Conservation (phyloP, 1,284 basidiomycete genomes). For the Rhodotorula sp. region DNA sequence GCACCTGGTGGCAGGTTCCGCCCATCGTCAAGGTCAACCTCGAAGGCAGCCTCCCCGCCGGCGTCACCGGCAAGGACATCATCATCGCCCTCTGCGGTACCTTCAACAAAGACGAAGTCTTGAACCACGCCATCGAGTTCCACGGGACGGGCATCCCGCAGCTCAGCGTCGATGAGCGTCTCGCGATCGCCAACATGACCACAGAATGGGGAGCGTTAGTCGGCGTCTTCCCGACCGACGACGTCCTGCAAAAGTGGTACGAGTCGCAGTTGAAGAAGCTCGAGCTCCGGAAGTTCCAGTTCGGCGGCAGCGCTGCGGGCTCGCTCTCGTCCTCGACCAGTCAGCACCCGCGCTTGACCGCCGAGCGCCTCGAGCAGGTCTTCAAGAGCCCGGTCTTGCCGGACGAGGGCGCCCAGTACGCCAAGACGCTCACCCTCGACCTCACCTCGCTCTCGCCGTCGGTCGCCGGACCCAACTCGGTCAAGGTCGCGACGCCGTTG, state of each 20-base stretch:
- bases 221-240: slow-evolving; percentile 92
- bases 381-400: slow-evolving; percentile 62
- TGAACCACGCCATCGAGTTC: slow-evolving; percentile 99
- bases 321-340: slow-evolving; percentile 59
- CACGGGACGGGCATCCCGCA: slow-evolving; percentile 83
- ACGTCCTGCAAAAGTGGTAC: slow-evolving; percentile 83
- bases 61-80: slow-evolving; percentile 97
- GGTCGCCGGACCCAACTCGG: slow-evolving; percentile 95
- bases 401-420: slow-evolving; percentile 77
- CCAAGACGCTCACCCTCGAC: slow-evolving; percentile 87
- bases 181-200: slow-evolving; percentile 98
- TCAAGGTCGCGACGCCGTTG: slow-evolving; percentile 91
- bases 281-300: slow-evolving; percentile 72
- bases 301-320: slow-evolving; percentile 52
- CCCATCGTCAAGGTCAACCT: slow-evolving; percentile 95
- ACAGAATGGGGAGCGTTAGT: slow-evolving; percentile 98
- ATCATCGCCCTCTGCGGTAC: slow-evolving; percentile 95
- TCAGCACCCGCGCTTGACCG: slow-evolving; percentile 81
- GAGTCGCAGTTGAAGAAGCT: slow-evolving; percentile 71
- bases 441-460: slow-evolving; percentile 92
- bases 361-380: slow-evolving; percentile 66
- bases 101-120: slow-evolving; percentile 95
- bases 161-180: slow-evolving; percentile 82
- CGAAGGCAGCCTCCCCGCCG: slow-evolving; percentile 73
- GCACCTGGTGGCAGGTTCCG: slow-evolving; percentile 99